Conservation (phyloP, 2,329 filamentous ascomycete genomes). For the Penicillium sp. region DNA sequence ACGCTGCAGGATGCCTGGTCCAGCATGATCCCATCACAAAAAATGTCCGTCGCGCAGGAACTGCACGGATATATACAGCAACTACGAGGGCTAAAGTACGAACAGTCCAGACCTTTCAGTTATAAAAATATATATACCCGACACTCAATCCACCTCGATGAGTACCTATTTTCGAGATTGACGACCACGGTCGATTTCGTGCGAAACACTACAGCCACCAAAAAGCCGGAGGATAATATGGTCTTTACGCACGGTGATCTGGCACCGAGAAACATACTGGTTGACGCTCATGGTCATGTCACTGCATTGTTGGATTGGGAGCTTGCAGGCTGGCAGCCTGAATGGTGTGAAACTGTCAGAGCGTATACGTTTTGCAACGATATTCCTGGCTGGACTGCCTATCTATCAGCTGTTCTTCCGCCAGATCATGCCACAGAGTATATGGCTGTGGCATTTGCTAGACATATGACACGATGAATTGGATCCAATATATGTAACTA, state of each 20-base stretch:
- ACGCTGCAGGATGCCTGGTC: constrained; percentile 9
- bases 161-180: background rate
- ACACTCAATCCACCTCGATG: background rate
- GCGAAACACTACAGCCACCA: background rate
- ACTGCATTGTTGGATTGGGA: constrained; percentile 10
- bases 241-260: constrained; percentile 10
- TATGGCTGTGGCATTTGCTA: constrained; percentile 1
- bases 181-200: background rate
- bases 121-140: background rate
- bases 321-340: constrained; percentile 7
- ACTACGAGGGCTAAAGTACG: background rate
- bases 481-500: background rate
- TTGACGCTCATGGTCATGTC: constrained; percentile 2
- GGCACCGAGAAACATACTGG: constrained; percentile 8
- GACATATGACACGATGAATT: background rate
- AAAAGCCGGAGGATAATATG: background rate
- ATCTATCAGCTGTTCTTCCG: constrained; percentile 1
- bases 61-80: constrained; percentile 5
- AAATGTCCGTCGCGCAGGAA: constrained; percentile 5
- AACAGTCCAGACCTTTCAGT: too few relatives aligned
- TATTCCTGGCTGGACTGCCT: constrained; percentile 1
- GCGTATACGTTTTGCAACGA: background rate
- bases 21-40: constrained; percentile 6
- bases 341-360: constrained; percentile 2
- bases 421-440: constrained; percentile 1